Conservation (phyloP, 2,329 filamentous ascomycete genomes). For the Pyrenochaeta sp. region DNA sequence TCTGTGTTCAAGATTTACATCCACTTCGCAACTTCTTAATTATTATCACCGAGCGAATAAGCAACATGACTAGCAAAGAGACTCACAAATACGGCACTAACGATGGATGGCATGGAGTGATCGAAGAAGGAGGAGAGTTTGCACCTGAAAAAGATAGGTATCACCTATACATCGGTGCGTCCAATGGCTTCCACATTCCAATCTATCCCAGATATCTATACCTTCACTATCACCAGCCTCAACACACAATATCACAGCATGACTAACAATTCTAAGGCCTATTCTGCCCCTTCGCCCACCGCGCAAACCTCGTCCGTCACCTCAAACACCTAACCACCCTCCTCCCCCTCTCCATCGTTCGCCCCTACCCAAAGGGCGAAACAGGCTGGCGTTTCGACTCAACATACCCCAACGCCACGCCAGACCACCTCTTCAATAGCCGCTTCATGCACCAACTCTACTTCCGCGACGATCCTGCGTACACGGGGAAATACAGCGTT, state of each 20-base stretch:
- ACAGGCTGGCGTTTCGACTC: slow-evolving; percentile 69
- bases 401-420: slow-evolving; percentile 66
- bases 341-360: slow-evolving; percentile 66
- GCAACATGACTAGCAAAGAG: slow-evolving; percentile 19
- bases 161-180: slow-evolving; percentile 62
- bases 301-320: slow-evolving; percentile 65
- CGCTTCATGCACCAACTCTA: slow-evolving; percentile 69
- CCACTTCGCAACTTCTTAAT: background rate
- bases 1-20: background rate
- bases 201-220: background rate
- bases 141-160: slow-evolving; percentile 62
- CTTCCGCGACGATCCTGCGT: slow-evolving; percentile 67
- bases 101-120: slow-evolving; percentile 62
- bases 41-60: background rate
- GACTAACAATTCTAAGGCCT: slow-evolving; percentile 54
- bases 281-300: slow-evolving; percentile 72
- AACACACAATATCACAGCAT: background rate
- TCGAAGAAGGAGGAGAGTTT: slow-evolving; percentile 58
- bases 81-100: slow-evolving; percentile 51
- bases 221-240: background rate
- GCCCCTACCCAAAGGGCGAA: slow-evolving; percentile 72
- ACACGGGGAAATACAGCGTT: slow-evolving; percentile 69
- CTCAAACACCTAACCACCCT: slow-evolving; percentile 65
- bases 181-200: background rate
- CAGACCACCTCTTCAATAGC: slow-evolving; percentile 67